A percentile compares a stretch with the other conserved stretches of the same genome.
Conservation (phyloP, 2,329 filamentous ascomycete genomes). For the Biscogniauxia sp. region DNA sequence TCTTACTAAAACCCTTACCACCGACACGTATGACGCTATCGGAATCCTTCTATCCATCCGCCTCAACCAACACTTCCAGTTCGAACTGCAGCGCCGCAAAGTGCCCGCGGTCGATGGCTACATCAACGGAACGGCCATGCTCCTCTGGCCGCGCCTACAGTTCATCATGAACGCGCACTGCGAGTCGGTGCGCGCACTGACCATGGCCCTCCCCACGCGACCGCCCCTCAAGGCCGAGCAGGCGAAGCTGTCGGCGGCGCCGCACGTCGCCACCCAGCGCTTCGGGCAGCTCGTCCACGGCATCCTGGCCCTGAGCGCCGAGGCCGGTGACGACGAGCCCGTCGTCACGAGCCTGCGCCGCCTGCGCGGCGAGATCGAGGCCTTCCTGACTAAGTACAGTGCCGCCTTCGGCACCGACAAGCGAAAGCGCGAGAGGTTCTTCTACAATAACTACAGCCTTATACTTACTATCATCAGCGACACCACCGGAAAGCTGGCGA, state of each 20-base stretch:
- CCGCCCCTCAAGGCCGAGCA: slow-evolving; percentile 49
- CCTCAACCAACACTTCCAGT: slow-evolving; percentile 89
- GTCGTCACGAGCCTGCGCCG: slow-evolving; percentile 77
- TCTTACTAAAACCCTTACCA: slow-evolving; percentile 73
- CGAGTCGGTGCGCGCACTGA: slow-evolving; percentile 72
- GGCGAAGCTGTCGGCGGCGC: slow-evolving; percentile 70
- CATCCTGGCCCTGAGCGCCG: slow-evolving; percentile 77
- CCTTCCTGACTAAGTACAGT: slow-evolving; percentile 75
- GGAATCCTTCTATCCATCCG: slow-evolving; percentile 89
- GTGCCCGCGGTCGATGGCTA: slow-evolving; percentile 87
- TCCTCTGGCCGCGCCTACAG: slow-evolving; percentile 94
- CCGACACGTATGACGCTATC: slow-evolving; percentile 77
- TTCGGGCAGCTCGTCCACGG: slow-evolving; percentile 91
- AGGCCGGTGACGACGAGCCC: slow-evolving; percentile 91
- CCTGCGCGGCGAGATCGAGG: slow-evolving; percentile 77
- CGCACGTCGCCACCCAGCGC: slow-evolving; percentile 89
- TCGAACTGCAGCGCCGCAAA: slow-evolving; percentile 87
- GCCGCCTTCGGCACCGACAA: slow-evolving; percentile 70
- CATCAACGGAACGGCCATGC: slow-evolving; percentile 92
- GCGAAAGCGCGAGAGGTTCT: slow-evolving; percentile 79
- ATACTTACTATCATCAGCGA: slow-evolving; percentile 90
- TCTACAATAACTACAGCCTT: slow-evolving; percentile 95
- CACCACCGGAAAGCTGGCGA: slow-evolving; percentile 67
- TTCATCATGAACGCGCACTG: slow-evolving; percentile 90
- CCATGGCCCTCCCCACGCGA: slow-evolving; percentile 48